Conservation (phyloP, 148 eudicot species). For the Vaccinium darrowii region DNA sequence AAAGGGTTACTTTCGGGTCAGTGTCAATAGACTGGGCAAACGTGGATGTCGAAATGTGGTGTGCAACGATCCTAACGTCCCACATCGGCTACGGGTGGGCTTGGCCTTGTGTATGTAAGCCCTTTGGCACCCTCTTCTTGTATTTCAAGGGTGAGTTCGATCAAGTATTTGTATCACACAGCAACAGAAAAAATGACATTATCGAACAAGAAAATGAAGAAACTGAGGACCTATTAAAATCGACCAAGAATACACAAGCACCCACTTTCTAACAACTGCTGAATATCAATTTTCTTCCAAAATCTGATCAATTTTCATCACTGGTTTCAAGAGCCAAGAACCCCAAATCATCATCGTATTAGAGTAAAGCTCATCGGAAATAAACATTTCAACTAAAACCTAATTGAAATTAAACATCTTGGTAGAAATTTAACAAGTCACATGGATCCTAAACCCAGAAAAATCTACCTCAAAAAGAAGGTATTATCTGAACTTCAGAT, state of each 20-base stretch:
- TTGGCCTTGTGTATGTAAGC: too few relatives aligned
- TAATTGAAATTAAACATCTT: background rate
- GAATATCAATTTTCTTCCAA: background rate
- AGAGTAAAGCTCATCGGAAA: background rate
- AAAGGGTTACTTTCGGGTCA: too few relatives aligned
- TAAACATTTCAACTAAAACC: background rate
- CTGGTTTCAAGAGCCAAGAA: slow-evolving; percentile 4
- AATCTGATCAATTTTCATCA: background rate
- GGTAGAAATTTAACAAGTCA: background rate
- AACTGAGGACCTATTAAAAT: background rate
- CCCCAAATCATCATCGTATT: background rate
- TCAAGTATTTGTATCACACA: too few relatives aligned
- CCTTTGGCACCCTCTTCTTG: too few relatives aligned
- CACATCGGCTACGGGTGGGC: too few relatives aligned
- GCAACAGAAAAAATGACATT: too few relatives aligned
- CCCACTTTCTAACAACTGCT: background rate
- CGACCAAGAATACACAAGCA: background rate
- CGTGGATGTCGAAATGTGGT: too few relatives aligned
- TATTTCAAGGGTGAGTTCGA: too few relatives aligned
- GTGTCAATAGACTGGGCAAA: too few relatives aligned
- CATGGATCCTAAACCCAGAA: slow-evolving; percentile 3
- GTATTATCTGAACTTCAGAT: too few relatives aligned
- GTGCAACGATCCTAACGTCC: too few relatives aligned
- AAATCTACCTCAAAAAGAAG: background rate
- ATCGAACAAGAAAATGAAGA: too few relatives aligned